Base-by-base conservation (phyloP, 2,329 filamentous ascomycete species). In the Phaeosphaeriaceae sp. region DNA sequence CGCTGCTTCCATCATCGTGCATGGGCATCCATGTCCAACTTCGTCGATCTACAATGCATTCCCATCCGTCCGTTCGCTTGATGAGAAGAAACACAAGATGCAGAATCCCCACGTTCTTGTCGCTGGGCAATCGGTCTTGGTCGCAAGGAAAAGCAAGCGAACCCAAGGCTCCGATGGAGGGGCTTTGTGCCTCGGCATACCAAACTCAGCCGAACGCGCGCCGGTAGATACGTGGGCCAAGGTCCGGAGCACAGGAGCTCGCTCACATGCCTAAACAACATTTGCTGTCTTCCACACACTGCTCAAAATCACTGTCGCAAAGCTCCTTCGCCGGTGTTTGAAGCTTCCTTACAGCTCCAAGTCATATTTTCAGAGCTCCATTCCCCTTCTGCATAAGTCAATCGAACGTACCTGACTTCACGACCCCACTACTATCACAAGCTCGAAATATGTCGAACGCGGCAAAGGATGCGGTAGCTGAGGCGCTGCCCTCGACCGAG, bases 401-500 rank as follows among this genome's bases (percentile, higher is more conserved):
- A 67, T 60, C 22, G 40, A 40, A 51, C 46, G 22, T 48, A n/a
- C 4, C 23, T 48, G 26, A 5, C 47, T 32, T 21, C 58, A 50
- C 47, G 49, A 43, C 58, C 59, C 60, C 56, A 42, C 50, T 54
- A 49, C 54, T 32, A 40, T 28, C 15, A 49, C 48, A 51, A 51
- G 50, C 32, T 42, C 47, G 49, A 56, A 65, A 54, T 52, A 75
- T 74, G 72, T 60, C 72, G 28, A 63, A 61, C 52, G 66, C 68
- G 17, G 66, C 68, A 22, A 64, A 62, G 51, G 59, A 70, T 13
- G 54, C 71, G 48, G 65, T 68, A 54, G 58, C 66, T 32, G 72
- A 75, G 51, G 73, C 72, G 59, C 63, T 78, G 35, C 76, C 75
- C 22, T 74, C 68, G 6, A 66, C 60, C 17, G 78, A 81, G 52